These are phyloP conservation scores for Theobroma cacao DNA, from an alignment of 345 rosid genomes.

Conservation along the genomic window DNA sequence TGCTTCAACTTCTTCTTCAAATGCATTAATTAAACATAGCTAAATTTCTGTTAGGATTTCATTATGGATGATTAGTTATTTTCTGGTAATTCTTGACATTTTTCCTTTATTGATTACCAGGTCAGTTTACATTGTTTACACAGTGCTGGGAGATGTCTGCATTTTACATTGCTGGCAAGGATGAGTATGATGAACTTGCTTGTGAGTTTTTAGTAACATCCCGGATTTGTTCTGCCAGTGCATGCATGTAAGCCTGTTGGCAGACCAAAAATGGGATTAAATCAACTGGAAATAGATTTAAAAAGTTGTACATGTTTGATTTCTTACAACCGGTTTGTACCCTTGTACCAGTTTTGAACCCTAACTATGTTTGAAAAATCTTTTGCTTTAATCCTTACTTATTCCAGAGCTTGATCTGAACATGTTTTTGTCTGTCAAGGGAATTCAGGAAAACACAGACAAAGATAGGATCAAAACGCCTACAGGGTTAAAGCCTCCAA, in stretches of 20 bases:
- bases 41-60: not conserved
- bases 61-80: not conserved
- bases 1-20: not conserved
- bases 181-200: slow-evolving; percentile 93
- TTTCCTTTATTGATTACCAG: slow-evolving; percentile 26
- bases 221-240: slow-evolving; percentile 50
- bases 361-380: not conserved
- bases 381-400: not conserved
- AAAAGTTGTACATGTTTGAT: slow-evolving; percentile 38
- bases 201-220: slow-evolving; percentile 53
- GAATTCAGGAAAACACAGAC: slow-evolving; percentile 76
- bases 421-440: slow-evolving; percentile 32
- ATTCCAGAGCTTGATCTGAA: not conserved
- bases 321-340: no score
- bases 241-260: slow-evolving; percentile 72
- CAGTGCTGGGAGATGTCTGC: slow-evolving; percentile 88
- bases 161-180: slow-evolving; percentile 83
- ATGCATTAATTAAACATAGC: not conserved
- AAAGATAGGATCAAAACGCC: slow-evolving; percentile 74
- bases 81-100: not conserved
- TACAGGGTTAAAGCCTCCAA: slow-evolving; percentile 80
- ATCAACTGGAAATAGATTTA: slow-evolving; percentile 84
- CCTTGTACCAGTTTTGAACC: no score
- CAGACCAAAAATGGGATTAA: slow-evolving; percentile 73
- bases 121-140: slow-evolving; percentile 85